Evolutionary conservation across 1,284 basidiomycete species (phyloP).

Genomic region (Cutaneotrichosporon daszewskae): DNA sequence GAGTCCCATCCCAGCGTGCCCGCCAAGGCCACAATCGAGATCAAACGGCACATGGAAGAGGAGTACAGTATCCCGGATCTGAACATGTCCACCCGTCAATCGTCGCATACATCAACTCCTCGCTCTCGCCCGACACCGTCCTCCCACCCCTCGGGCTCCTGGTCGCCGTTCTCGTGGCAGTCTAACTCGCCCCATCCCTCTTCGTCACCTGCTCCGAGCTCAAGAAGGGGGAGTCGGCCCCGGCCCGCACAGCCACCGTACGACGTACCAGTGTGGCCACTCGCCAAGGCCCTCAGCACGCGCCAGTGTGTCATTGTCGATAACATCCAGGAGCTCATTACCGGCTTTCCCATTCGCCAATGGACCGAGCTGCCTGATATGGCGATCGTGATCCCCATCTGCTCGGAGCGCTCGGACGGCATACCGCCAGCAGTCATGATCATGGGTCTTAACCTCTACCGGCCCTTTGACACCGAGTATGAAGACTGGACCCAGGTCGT

Average conservation of each 20-base stretch:
- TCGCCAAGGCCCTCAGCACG: conserved; percentile 22
- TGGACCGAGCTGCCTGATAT: conserved; percentile 33
- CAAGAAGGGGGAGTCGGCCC: too few relatives aligned
- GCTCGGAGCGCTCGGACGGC: conserved; percentile 13
- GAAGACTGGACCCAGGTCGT: conserved; percentile 25
- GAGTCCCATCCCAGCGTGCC: conserved; percentile 14
- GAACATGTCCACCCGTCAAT: too few relatives aligned
- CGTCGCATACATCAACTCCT: too few relatives aligned
- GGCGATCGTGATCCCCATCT: conserved; percentile 41
- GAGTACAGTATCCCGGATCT: too few relatives aligned
- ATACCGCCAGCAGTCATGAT: conserved; percentile 32
- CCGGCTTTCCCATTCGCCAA: conserved; percentile 27
- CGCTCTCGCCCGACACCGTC: too few relatives aligned
- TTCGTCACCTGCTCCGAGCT: too few relatives aligned
- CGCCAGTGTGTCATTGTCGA: conserved; percentile 27
- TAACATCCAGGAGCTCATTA: conserved; percentile 22
- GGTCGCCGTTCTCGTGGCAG: too few relatives aligned
- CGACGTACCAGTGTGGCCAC: conserved; percentile 22
- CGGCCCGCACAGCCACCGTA: too few relatives aligned
- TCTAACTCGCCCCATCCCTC: too few relatives aligned
- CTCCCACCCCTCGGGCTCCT: too few relatives aligned
- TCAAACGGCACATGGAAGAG: background rate
- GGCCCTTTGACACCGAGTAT: conserved; percentile 30
- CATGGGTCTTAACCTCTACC: conserved; percentile 34
- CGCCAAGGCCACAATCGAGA: background rate